Percentiles rank a stretch among this genome's conserved stretches.
phyloP scores from a whole-genome alignment of 768 basidiomycete genomes.

The Royoungia palumana region DNA sequence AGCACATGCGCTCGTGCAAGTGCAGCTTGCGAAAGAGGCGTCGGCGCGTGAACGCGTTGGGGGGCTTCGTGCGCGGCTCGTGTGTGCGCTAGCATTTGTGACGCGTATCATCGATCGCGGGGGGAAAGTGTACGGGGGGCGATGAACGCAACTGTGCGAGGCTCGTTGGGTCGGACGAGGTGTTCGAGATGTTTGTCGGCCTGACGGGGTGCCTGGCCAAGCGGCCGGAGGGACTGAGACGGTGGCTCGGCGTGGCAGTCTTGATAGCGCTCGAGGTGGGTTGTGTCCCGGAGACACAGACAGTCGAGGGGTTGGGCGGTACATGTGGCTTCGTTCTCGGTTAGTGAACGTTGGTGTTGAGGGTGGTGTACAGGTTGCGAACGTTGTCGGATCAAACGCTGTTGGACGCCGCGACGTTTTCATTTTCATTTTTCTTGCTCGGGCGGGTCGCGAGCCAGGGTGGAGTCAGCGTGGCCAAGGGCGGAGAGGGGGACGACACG shows the following conservation, averaged over 20 bases:
- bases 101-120: conserved; percentile 47
- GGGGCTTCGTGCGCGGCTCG: conserved; percentile 49
- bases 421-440: conserved; percentile 75
- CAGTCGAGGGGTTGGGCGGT: conserved; percentile 62
- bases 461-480: conserved; percentile 49
- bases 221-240: conserved; percentile 62
- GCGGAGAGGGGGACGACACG: conserved; percentile 34
- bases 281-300: conserved; percentile 68
- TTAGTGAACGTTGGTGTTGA: conserved; percentile 63
- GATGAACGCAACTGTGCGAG: conserved; percentile 50
- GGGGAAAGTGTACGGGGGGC: conserved; percentile 54
- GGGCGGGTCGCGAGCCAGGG: conserved; percentile 64
- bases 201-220: conserved; percentile 70
- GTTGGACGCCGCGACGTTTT: conserved; percentile 83
- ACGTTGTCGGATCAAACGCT: conserved; percentile 77
- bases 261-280: conserved; percentile 66
- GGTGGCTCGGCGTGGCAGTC: conserved; percentile 79
- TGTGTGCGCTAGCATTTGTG: conserved; percentile 70
- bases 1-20: conserved; percentile 75
- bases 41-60: conserved; percentile 60
- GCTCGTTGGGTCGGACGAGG: conserved; percentile 51
- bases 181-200: conserved; percentile 74
- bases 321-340: background rate
- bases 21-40: conserved; percentile 79
- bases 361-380: conserved; percentile 82